These are phyloP conservation scores for Candida peoriensis DNA, from an alignment of 805 yeast species.

Conservation along the genomic window DNA sequence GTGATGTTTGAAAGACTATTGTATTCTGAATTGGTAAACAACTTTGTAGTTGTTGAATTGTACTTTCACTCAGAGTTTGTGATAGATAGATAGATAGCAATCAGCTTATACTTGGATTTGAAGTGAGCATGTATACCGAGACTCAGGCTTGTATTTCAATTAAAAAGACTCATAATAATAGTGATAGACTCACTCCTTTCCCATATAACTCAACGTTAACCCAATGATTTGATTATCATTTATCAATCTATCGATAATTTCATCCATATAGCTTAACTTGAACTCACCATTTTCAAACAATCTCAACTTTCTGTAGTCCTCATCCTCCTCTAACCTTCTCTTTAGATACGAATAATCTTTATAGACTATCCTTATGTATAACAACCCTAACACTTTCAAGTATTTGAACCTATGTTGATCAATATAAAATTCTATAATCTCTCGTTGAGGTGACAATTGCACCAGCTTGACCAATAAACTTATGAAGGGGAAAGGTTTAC, in stretches of 20 bases:
- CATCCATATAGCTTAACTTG: slow-evolving; percentile 60
- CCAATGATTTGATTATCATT: slow-evolving; percentile 61
- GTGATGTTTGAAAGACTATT: too few relatives aligned
- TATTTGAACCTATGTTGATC: slow-evolving; percentile 73
- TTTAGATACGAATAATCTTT: slow-evolving; percentile 36
- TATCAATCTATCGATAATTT: slow-evolving; percentile 60
- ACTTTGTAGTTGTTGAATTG: too few relatives aligned
- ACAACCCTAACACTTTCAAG: slow-evolving; percentile 59
- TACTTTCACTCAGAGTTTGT: too few relatives aligned
- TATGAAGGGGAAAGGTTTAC: slow-evolving; percentile 67
- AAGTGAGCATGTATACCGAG: too few relatives aligned
- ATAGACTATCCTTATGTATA: slow-evolving; percentile 48
- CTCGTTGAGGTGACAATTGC: slow-evolving; percentile 65
- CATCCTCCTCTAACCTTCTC: slow-evolving; percentile 38
- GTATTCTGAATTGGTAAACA: too few relatives aligned
- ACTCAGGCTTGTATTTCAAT: not conserved
- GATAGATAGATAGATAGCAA: too few relatives aligned
- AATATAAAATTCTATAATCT: slow-evolving; percentile 49
- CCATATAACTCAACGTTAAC: slow-evolving; percentile 59
- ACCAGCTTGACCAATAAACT: slow-evolving; percentile 72
- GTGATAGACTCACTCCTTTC: slow-evolving; percentile 26
- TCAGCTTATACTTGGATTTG: too few relatives aligned
- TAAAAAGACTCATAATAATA: slow-evolving; percentile 11
- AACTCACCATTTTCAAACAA: slow-evolving; percentile 34
- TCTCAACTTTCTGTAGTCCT: slow-evolving; percentile 69